These are phyloP conservation scores for Bigelowiella natans DNA, from an alignment of 78 protist genomes.

Conservation along the genomic window DNA sequence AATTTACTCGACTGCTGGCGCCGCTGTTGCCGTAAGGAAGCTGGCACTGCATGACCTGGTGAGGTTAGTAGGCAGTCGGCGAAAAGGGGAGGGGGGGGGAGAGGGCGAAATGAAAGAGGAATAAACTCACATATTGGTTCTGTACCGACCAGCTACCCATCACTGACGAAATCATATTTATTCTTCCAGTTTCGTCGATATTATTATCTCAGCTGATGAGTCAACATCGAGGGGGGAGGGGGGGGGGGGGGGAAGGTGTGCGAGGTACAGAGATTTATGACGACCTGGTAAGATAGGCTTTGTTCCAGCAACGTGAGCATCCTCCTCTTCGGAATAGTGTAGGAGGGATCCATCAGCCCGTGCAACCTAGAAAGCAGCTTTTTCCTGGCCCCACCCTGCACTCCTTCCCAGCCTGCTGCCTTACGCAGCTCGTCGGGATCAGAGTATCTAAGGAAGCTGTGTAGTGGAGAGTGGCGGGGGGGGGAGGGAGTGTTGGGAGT, in stretches of 20 bases:
- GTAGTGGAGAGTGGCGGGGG: not conserved
- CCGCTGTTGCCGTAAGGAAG: not conserved
- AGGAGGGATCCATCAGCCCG: slow-evolving; percentile 33
- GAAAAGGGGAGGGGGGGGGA: not conserved
- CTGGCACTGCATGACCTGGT: not conserved
- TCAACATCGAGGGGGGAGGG: not conserved
- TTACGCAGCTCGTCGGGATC: slow-evolving; percentile 6
- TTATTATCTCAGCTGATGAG: not conserved
- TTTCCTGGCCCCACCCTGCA: slow-evolving; percentile 16
- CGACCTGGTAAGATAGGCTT: slow-evolving; percentile 37
- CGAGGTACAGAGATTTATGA: too few relatives aligned
- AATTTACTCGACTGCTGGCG: not conserved
- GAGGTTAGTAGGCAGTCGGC: not conserved
- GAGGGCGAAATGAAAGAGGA: too few relatives aligned
- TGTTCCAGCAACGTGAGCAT: slow-evolving; percentile 54
- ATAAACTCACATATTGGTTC: not conserved
- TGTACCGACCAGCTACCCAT: not conserved
- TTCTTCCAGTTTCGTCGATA: not conserved
- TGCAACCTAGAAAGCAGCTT: slow-evolving; percentile 34
- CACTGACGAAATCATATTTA: not conserved
- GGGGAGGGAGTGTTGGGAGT: not conserved
- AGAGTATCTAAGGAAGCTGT: slow-evolving; percentile 32
- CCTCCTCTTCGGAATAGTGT: slow-evolving; percentile 50
- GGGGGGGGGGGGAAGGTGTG: too few relatives aligned
- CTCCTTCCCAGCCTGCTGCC: slow-evolving; percentile 37